Conservation (phyloP, 176 grass and related monocot genomes). For the Tillandsia fasciculata region DNA sequence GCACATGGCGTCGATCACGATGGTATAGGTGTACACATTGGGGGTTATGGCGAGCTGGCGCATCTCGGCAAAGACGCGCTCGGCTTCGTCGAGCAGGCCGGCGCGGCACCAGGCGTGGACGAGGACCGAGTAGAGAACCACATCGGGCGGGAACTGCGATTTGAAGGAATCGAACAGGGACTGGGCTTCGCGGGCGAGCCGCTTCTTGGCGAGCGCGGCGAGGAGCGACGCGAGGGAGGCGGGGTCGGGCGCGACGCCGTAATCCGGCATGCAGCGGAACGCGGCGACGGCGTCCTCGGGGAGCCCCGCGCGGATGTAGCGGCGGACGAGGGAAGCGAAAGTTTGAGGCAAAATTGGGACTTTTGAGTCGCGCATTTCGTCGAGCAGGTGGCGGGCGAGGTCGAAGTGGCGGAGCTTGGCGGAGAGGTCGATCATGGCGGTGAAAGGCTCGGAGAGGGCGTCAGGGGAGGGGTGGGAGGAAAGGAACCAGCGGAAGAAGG, state of each 20-base stretch:
- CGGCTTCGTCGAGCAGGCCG: slow-evolving; percentile 50
- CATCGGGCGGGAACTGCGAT: slow-evolving; percentile 51
- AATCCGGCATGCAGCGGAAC: slow-evolving; percentile 64
- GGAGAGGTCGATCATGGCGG: slow-evolving; percentile 53
- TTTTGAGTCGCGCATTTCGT: slow-evolving; percentile 53
- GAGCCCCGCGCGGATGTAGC: slow-evolving; percentile 57
- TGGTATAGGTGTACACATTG: slow-evolving; percentile 86
- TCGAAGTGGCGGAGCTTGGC: slow-evolving; percentile 59
- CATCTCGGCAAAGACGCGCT: slow-evolving; percentile 68
- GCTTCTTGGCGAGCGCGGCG: slow-evolving; percentile 58
- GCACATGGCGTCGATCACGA: slow-evolving; percentile 90
- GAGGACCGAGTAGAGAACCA: slow-evolving; percentile 60
- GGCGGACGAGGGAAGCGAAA: slow-evolving; percentile 44
- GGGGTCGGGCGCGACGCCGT: slow-evolving; percentile 45
- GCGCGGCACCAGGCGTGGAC: slow-evolving; percentile 79
- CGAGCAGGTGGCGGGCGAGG: slow-evolving; percentile 69
- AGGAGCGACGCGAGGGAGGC: slow-evolving; percentile 46
- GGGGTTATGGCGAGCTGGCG: slow-evolving; percentile 43
- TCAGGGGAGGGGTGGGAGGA: slow-evolving; percentile 22
- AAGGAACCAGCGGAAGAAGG: slow-evolving; percentile 57
- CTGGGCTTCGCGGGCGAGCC: slow-evolving; percentile 58
- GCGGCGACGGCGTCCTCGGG: slow-evolving; percentile 43
- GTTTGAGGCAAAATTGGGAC: slow-evolving; percentile 41
- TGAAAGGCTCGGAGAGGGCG: slow-evolving; percentile 24
- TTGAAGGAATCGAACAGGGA: slow-evolving; percentile 62